Conservation (phyloP, 2,329 filamentous ascomycete genomes). For the Lizonia empirigonia region DNA sequence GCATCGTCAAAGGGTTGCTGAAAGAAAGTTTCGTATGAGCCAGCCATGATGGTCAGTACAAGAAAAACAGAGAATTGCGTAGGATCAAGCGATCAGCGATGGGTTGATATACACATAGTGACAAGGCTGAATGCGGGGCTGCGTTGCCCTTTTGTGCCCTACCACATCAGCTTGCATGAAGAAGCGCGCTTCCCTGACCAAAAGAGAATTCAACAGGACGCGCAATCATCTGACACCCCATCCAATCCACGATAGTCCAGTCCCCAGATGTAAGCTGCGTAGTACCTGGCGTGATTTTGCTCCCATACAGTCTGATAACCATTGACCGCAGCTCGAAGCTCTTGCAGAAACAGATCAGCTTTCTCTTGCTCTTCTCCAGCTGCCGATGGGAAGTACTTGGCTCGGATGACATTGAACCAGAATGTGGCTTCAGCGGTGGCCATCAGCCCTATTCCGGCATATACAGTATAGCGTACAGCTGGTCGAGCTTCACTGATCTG, state of each 20-base stretch:
- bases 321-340: conserved; percentile 9
- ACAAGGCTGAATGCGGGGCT: too few species aligned
- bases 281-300: conserved; percentile 29
- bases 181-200: too few species aligned
- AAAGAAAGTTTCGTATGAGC: too few species aligned
- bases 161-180: too few species aligned
- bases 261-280: conserved; percentile 27
- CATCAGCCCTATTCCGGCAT: conserved; percentile 30
- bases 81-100: too few species aligned
- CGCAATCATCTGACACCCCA: not conserved
- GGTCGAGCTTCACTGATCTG: conserved; percentile 22
- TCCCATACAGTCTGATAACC: conserved; percentile 27
- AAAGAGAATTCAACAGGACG: too few species aligned
- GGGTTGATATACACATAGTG: too few species aligned
- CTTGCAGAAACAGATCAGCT: conserved; percentile 20
- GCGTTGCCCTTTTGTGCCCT: too few species aligned
- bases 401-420: conserved; percentile 34
- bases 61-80: too few species aligned
- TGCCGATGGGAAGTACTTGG: conserved; percentile 33
- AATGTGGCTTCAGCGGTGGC: conserved; percentile 35
- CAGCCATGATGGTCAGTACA: too few species aligned
- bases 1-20: too few species aligned
- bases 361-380: conserved; percentile 21
- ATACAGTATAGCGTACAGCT: conserved; percentile 33
- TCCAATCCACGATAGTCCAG: conserved; percentile 24